Base-by-base conservation (phyloP, 1,139 yeast genomes). In the Taiozyma sp. region DNA sequence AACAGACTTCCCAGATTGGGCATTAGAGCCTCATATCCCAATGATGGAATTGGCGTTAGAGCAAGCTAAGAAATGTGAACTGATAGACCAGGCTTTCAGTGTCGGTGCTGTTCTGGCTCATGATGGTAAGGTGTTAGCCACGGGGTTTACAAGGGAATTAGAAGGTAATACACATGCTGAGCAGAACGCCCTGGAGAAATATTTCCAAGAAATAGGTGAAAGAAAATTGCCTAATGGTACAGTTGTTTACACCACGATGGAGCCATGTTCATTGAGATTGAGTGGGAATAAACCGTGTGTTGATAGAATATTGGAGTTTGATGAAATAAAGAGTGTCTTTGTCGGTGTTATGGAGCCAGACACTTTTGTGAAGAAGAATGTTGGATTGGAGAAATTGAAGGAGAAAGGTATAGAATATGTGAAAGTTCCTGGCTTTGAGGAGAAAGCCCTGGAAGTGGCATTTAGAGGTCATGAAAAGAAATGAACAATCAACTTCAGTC, bases 141-240 rank as follows among this genome's bases (percentile, higher is more conserved):
- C 90, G 0, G 99, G 99, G 0, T 88, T 81, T 63, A 89, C 98
- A 0, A 75, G 99, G 53, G 99, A 95, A 65, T 71, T 93, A 4
- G 89, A 87, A 19, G 99, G 99, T 0, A 95, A 95, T 65, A 95
- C 99, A 0, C 99, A 95, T 67, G 99, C 99, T 2, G 99, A 95
- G 64, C 97, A 95, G 65, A 87, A 96, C 72, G 97, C 97, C 0
- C 68, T 95, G 52, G 87, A 84, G 45, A 95, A 95, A 66, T 87
- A 84, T 60, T 82, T 75, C 51, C 53, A 61, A 3, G 49, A 59
- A 49, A 65, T 23, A n/a, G 79, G 80, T 3, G 58, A 63, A 1
- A 58, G 65, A 6, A 73, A 72, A 5, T 75, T 90, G 1, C 97
- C 98, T 0, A 65, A 63, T 19, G 96, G 96, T 0, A 82, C 96